A percentile compares a stretch with the other conserved stretches of the same genome.
Conservation (phyloP, 192 early-diverging fungal species). For the Podila horticola region DNA sequence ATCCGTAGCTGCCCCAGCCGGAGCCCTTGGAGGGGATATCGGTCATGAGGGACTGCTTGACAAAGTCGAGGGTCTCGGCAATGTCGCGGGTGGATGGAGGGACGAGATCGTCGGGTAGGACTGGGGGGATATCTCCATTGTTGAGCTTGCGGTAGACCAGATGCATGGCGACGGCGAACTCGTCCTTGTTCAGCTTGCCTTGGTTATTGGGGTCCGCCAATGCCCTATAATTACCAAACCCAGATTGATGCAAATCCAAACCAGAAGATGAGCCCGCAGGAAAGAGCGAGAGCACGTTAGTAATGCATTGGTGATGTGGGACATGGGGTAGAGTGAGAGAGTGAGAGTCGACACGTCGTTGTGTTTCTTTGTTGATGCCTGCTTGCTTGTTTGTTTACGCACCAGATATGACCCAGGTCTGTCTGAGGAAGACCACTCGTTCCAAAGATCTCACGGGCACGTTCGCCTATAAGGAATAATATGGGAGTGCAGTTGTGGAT, state of each 20-base stretch:
- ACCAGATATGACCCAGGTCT: conserved; percentile 84
- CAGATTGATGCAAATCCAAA: background rate
- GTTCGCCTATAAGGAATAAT: conserved; percentile 51
- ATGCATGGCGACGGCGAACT: conserved; percentile 98
- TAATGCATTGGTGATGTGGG: background rate
- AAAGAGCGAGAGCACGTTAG: conserved; percentile 10
- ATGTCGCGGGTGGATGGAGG: conserved; percentile 90
- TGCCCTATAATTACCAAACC: conserved; percentile 56
- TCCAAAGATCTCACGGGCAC: conserved; percentile 76
- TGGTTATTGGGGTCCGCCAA: conserved; percentile 82
- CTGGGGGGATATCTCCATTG: conserved; percentile 81
- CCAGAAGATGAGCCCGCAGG: background rate
- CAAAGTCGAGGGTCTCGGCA: conserved; percentile 67
- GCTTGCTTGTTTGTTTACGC: background rate
- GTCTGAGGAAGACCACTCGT: conserved; percentile 76
- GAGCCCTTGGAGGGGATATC: conserved; percentile 61
- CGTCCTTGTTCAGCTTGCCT: conserved; percentile 93
- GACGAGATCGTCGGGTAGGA: conserved; percentile 84
- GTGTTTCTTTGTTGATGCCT: background rate
- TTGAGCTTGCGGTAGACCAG: conserved; percentile 90
- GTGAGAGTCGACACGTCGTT: background rate
- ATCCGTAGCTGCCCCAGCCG: conserved; percentile 38
- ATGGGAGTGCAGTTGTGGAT: background rate
- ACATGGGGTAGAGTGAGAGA: conserved; percentile 3
- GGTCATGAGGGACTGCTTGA: conserved; percentile 72